phyloP scores from a whole-genome alignment of 805 yeast species.

The Metschnikowia hibisci region DNA sequence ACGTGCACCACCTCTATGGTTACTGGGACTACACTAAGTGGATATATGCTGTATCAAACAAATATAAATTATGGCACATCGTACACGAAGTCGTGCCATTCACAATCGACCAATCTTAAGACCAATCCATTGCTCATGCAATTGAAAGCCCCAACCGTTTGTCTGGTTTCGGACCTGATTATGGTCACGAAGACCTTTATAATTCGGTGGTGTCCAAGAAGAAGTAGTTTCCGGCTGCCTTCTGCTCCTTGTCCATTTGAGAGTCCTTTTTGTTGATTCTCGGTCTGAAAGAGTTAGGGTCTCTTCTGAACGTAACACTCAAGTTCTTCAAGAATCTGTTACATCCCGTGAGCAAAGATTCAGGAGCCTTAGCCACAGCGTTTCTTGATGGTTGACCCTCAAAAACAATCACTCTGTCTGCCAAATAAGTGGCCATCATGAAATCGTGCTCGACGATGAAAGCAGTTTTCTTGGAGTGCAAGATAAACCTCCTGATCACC shows the following conservation, averaged over 20 bases:
- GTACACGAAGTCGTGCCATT: slow-evolving; percentile 15
- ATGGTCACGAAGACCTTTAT: slow-evolving; percentile 19
- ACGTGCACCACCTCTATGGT: slow-evolving; percentile 12
- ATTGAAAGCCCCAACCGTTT: slow-evolving; percentile 11
- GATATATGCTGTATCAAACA: slow-evolving; percentile 15
- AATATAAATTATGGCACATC: slow-evolving; percentile 17
- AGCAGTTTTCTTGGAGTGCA: slow-evolving; percentile 98
- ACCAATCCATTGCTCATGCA: slow-evolving; percentile 19
- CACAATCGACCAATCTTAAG: slow-evolving; percentile 13
- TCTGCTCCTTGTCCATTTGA: slow-evolving; percentile 99
- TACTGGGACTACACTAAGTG: neutral
- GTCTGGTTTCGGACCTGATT: slow-evolving; percentile 7
- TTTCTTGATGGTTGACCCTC: slow-evolving; percentile 90
- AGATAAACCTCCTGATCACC: slow-evolving; percentile 93
- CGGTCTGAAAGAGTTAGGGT: slow-evolving; percentile 97
- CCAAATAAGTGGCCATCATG: slow-evolving; percentile 99
- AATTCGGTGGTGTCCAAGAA: slow-evolving; percentile 70
- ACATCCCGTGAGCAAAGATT: slow-evolving; percentile 93
- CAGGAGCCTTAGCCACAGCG: slow-evolving; percentile 85
- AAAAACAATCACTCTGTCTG: slow-evolving; percentile 97
- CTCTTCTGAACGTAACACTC: slow-evolving; percentile 98
- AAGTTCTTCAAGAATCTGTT: slow-evolving; percentile 94
- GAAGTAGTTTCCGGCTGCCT: slow-evolving; percentile 87
- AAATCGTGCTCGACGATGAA: slow-evolving; percentile 99
- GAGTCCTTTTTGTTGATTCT: slow-evolving; percentile 97